Evolutionary conservation across 2,329 filamentous ascomycete genomes (phyloP).

Genomic region (Lizonia empirigonia): DNA sequence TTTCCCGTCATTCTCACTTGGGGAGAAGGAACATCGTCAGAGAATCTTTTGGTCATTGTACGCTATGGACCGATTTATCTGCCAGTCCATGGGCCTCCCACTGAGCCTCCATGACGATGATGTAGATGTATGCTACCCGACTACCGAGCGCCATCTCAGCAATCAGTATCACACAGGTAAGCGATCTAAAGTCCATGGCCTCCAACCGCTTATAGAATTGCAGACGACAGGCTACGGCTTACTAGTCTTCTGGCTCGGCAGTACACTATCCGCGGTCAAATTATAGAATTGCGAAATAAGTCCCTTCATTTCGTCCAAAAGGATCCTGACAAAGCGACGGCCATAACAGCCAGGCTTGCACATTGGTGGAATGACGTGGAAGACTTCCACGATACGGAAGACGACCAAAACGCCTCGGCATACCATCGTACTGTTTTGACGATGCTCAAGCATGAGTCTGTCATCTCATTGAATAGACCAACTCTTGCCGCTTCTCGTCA

Average conservation of each 20-base stretch:
- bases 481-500: conserved; percentile 54
- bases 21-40: conserved; percentile 57
- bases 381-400: conserved; percentile 53
- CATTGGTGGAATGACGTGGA: conserved; percentile 62
- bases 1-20: conserved; percentile 56
- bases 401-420: conserved; percentile 23
- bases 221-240: conserved; percentile 22
- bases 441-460: conserved; percentile 57
- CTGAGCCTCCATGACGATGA: conserved; percentile 63
- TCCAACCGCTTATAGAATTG: not conserved
- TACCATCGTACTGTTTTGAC: conserved; percentile 53
- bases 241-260: conserved; percentile 53
- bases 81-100: conserved; percentile 62
- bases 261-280: conserved; percentile 56
- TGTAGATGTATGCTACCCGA: conserved; percentile 63
- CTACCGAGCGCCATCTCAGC: conserved; percentile 53
- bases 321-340: conserved; percentile 51
- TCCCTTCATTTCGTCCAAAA: conserved; percentile 55
- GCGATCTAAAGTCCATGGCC: not conserved
- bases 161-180: conserved; percentile 19
- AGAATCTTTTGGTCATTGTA: conserved; percentile 65
- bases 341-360: conserved; percentile 57
- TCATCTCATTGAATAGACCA: conserved; percentile 59
- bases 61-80: conserved; percentile 60
- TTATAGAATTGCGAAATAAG: conserved; percentile 60